phyloP scores from a whole-genome alignment of 1,284 basidiomycete species.

The Melampsora americana region DNA sequence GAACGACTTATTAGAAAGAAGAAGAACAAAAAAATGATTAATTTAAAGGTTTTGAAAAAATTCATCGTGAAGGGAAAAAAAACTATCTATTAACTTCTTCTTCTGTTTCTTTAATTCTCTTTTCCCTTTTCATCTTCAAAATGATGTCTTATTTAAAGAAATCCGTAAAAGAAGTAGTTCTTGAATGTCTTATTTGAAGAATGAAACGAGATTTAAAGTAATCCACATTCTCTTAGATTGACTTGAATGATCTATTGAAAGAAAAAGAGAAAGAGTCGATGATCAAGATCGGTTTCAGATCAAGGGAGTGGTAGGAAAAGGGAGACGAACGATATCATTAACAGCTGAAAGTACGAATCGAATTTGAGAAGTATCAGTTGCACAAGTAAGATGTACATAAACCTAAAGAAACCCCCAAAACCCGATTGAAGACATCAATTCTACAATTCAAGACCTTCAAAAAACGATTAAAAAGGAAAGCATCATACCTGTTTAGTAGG shows the following conservation, averaged over 20 bases:
- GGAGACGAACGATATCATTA: conserved; percentile 53
- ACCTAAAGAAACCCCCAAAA: conserved; percentile 6
- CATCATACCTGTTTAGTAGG: conserved; percentile 60
- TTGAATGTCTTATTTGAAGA: too few relatives aligned
- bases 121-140: background rate
- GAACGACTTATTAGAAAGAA: background rate
- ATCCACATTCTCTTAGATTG: conserved; percentile 77
- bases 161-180: background rate
- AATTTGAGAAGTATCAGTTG: conserved; percentile 60
- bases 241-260: conserved; percentile 78
- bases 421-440: background rate
- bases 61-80: background rate
- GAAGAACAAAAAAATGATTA: background rate
- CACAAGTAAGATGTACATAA: conserved; percentile 57
- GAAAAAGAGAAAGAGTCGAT: conserved; percentile 75
- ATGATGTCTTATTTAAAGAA: background rate
- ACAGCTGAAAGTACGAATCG: conserved; percentile 61
- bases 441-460: conserved; percentile 24
- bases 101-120: background rate
- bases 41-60: too few relatives aligned
- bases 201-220: conserved; percentile 64
- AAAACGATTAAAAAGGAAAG: background rate
- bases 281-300: conserved; percentile 14
- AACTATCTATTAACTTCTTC: background rate
- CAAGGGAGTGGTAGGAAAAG: too few relatives aligned